Percentiles rank a stretch among this genome's conserved stretches.
Evolutionary conservation across 768 basidiomycete species (phyloP).

Genomic region (Amanita fuliginea): DNA sequence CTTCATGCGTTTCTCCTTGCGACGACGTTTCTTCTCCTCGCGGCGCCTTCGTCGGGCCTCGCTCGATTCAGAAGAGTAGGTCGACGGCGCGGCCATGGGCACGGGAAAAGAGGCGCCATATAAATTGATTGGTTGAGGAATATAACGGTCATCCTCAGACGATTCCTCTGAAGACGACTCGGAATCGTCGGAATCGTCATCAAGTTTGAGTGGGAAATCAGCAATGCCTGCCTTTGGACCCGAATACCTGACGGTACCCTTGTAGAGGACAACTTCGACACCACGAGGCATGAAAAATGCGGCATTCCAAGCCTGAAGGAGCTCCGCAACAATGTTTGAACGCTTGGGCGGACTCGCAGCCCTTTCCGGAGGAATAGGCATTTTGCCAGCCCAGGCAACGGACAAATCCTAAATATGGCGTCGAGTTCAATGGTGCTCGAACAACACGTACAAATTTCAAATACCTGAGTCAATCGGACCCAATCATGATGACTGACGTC

Average conservation of each 20-base stretch:
- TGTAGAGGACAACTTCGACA: conserved; percentile 74
- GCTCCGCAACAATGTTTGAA: conserved; percentile 51
- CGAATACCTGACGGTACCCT: conserved; percentile 69
- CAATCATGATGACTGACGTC: conserved; percentile 75
- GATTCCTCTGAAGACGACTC: conserved; percentile 26
- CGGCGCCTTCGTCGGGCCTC: conserved; percentile 43
- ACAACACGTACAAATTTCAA: not conserved
- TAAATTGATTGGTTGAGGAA: not conserved
- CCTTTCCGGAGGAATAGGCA: conserved; percentile 48
- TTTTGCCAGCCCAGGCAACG: conserved; percentile 66
- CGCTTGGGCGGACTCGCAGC: conserved; percentile 43
- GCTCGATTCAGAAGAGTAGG: not conserved
- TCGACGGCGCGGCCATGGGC: not conserved
- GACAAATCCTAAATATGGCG: conserved; percentile 45
- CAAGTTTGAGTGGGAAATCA: conserved; percentile 42
- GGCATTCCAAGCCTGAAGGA: conserved; percentile 72
- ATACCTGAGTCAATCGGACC: conserved; percentile 67
- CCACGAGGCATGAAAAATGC: conserved; percentile 67
- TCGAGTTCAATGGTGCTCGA: not conserved
- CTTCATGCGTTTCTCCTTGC: conserved; percentile 54
- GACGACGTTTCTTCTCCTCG: conserved; percentile 45
- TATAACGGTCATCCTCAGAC: conserved; percentile 19
- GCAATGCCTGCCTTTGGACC: conserved; percentile 43
- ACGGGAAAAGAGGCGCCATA: conserved; percentile 5
- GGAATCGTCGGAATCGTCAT: conserved; percentile 26